Evolutionary conservation across 2,329 filamentous ascomycete species (phyloP).

Genomic region (Nemania sp.): DNA sequence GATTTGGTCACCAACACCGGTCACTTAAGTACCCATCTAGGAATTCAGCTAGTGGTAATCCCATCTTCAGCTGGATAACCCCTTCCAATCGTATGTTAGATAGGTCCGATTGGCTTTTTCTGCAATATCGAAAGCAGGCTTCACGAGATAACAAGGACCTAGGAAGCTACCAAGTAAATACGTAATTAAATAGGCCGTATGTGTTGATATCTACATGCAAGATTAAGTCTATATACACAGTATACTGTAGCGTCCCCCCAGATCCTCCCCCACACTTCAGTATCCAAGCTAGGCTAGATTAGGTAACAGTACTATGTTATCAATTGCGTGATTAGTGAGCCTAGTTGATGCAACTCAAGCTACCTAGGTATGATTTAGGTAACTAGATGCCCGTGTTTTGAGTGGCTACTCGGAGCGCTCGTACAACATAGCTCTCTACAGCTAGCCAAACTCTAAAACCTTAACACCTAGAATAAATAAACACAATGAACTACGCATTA

Average conservation of each 20-base stretch:
- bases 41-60: not conserved
- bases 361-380: not conserved
- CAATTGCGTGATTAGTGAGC: not conserved
- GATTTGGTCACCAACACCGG: not conserved
- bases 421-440: too few species aligned
- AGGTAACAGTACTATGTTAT: not conserved
- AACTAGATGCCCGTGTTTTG: not conserved
- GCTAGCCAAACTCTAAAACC: not conserved
- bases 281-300: too few species aligned
- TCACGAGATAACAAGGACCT: not conserved
- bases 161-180: not conserved
- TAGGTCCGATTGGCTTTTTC: not conserved
- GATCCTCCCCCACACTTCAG: too few species aligned
- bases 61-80: not conserved
- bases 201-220: too few species aligned
- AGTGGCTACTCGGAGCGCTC: too few species aligned
- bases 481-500: slow-evolving; percentile 14
- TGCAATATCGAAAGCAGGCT: not conserved
- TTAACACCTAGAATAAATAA: not conserved
- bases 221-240: too few species aligned
- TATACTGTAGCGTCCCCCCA: too few species aligned
- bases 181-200: not conserved
- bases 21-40: not conserved
- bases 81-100: not conserved
- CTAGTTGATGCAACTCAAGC: not conserved